A percentile compares a stretch with the other conserved stretches of the same genome.
These are phyloP conservation scores for Achlya hypogyna DNA, from an alignment of 352 stramenopile species.

Conservation along the genomic window DNA sequence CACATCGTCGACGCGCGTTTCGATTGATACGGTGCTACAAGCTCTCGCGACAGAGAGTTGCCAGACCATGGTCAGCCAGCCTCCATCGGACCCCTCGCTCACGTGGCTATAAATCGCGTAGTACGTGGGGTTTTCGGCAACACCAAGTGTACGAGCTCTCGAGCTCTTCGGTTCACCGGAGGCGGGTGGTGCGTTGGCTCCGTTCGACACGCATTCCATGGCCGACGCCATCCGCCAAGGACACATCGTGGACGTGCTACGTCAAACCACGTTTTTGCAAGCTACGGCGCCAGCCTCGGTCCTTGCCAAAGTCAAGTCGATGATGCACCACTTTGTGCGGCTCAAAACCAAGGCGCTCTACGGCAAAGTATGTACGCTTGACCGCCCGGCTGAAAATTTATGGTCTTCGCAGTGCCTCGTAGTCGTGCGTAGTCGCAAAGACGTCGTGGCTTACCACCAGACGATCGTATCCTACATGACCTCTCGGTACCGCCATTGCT, in stretches of 20 bases:
- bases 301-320: constrained; percentile 41
- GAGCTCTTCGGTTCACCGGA: constrained; percentile 48
- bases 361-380: constrained; percentile 27
- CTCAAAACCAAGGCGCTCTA: constrained; percentile 22
- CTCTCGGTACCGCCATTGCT: constrained; percentile 31
- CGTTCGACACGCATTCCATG: constrained; percentile 75
- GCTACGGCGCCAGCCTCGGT: not conserved
- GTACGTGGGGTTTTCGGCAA: constrained; percentile 79
- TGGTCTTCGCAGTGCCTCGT: constrained; percentile 53
- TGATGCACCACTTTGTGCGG: constrained; percentile 61
- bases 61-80: not conserved
- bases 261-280: constrained; percentile 27
- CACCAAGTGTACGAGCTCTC: constrained; percentile 52
- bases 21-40: constrained; percentile 53
- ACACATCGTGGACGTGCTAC: constrained; percentile 55
- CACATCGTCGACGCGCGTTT: constrained; percentile 47
- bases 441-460: constrained; percentile 69
- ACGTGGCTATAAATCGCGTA: constrained; percentile 23
- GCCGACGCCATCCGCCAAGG: constrained; percentile 37
- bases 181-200: constrained; percentile 18
- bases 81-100: not conserved
- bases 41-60: constrained; percentile 11
- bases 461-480: constrained; percentile 45
- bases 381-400: not conserved
- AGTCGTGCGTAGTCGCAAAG: constrained; percentile 60